Evolutionary conservation across 2,329 filamentous ascomycete genomes (phyloP), one percentile per base, ranked within the genome.

Genomic region (Xylariomycetidae sp.): DNA sequence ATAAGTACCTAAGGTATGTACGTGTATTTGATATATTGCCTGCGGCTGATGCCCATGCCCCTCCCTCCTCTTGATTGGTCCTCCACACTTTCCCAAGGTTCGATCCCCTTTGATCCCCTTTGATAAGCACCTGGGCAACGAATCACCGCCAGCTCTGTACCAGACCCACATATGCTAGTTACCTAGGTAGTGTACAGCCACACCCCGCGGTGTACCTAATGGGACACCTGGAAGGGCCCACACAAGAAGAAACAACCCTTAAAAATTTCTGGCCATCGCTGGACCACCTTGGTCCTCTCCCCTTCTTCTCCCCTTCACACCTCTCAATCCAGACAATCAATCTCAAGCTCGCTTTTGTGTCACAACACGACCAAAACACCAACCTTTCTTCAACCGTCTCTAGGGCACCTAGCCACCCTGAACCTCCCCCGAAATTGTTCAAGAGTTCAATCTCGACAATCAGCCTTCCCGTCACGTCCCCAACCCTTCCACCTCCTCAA

Each of bases 321-420:
- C 56, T 58, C 51, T 58, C 59, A 59, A 59, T 57, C 56, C 56
- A 58, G 62, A n/a, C n/a, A n/a, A 65, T 59, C 62, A 58, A 60
- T 58, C 45, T 47, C 48, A 55, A 57, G 53, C 40, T 46, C 50
- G 51, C 37, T 33, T 45, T 56, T 53, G 56, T 56, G 56, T 57
- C 53, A 54, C 54, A 48, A 49, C 41, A 46, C 46, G 46, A 56
- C 50, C 50, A 53, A 47, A 54, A 44, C 46, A 51, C 47, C 57
- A 61, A 57, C 56, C 57, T 57, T 65, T 64, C 80, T 69, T 70
- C 54, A n/a, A n/a, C n/a, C 45, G 44, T 41, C 38, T 58, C 84
- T 88, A 88, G 85, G 85, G 85, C 85, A 87, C 84, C 67, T 77
- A 88, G 85, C 85, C 85, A 88, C 85, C 85, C 85, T 88, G 72